Base-by-base conservation (phyloP, 2,329 filamentous ascomycete species). In the Fusarium sp. region DNA sequence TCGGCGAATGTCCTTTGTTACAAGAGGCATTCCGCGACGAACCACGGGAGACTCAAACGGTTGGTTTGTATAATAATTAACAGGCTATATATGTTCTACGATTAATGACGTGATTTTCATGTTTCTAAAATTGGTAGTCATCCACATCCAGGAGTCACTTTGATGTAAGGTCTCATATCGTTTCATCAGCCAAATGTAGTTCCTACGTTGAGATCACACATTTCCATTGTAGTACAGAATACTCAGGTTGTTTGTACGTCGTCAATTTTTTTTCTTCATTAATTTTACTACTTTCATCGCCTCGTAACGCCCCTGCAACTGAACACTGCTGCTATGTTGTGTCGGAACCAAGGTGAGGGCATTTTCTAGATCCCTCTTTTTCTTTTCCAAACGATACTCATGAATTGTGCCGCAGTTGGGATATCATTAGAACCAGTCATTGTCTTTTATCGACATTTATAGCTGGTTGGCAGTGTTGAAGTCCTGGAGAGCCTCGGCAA, bases 401-500 rank as follows among this genome's bases (percentile, higher is more conserved):
- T 68, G 70, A 44, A 68, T 68, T 55, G 45, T 61, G 48, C 60
- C 68, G 62, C 66, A 70, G 57, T 36, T 62, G 62, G 66, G 62
- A 65, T 74, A 69, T 78, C 71, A 70, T 68, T 68, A 72, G 41
- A 67, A 48, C 65, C 48, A 55, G 44, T n/a, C 38, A 54, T 47
- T 50, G 55, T 56, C 62, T 18, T 69, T 38, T n/a, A 28, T 34
- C n/a, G 59, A 67, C 60, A 45, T 65, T 79, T 82, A 84, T 56
- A 84, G 62, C 74, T 82, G 79, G 64, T 77, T 78, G 61, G 80
- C 78, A 62, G 78, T 79, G 88, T 96, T 95, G 90, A 99, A 99
- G 88, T 98, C 96, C 80, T 92, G 87, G 74, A 99, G 91, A 69
- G 93, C 96, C 83, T 92, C 90, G 78, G 90, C 82, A 76, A 98